Percentiles rank a stretch among this genome's conserved stretches.
Evolutionary conservation across 1,284 basidiomycete species (phyloP).

Genomic region (Melampsora americana): DNA sequence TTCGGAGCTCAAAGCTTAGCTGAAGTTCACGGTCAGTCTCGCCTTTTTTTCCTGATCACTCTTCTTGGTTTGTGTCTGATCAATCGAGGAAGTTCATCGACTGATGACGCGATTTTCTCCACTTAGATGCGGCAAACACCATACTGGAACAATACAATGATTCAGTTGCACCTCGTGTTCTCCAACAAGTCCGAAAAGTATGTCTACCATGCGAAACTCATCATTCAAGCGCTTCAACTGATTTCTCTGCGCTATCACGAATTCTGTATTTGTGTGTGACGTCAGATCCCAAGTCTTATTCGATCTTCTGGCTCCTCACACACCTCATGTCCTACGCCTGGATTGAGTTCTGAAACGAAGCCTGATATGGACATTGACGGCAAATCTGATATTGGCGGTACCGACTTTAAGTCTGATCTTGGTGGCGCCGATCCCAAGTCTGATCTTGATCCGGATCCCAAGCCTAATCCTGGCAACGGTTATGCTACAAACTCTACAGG

Average conservation of each 20-base stretch:
- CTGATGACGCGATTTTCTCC: not conserved
- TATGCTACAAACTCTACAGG: no score
- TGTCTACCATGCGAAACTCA: not conserved
- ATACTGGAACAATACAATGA: conserved; percentile 37
- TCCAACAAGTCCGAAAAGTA: conserved; percentile 26
- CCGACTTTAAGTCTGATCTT: no score
- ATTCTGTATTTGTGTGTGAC: not conserved
- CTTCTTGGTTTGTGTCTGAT: no score
- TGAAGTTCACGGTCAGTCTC: conserved; percentile 23
- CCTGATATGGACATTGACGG: not conserved
- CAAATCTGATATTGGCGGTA: no score
- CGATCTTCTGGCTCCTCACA: not conserved
- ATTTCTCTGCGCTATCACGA: not conserved
- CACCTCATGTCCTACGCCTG: not conserved
- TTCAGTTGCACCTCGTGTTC: conserved; percentile 17
- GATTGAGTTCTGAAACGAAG: not conserved
- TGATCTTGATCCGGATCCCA: no score
- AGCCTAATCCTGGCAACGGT: no score
- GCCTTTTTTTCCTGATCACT: not conserved
- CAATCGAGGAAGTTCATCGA: not conserved
- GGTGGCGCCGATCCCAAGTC: no score
- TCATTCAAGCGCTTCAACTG: not conserved
- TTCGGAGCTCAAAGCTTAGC: conserved; percentile 25
- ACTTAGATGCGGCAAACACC: conserved; percentile 22
- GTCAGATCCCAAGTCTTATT: not conserved